Evolutionary conservation across 495 filamentous ascomycete genomes (phyloP).

Genomic region (Penicillium canariense): DNA sequence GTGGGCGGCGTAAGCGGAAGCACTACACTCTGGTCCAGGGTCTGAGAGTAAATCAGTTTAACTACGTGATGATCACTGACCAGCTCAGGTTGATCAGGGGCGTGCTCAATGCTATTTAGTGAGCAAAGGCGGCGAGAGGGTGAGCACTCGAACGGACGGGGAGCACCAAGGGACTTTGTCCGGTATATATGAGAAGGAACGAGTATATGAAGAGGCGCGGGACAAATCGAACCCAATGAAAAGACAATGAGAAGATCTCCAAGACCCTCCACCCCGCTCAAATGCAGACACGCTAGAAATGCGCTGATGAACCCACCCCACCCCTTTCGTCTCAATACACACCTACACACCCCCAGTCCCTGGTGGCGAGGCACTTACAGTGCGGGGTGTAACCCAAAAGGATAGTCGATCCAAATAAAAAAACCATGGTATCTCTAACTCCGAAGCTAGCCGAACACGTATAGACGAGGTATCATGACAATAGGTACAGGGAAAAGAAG

Average conservation of each 20-base stretch:
- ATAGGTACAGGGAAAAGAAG: background rate
- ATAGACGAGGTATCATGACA: slow-evolving; percentile 6
- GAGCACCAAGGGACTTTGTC: background rate
- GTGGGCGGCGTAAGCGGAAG: too few relatives aligned
- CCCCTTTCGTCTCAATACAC: background rate
- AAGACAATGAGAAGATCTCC: background rate
- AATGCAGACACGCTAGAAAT: slow-evolving; percentile 13
- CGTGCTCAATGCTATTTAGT: background rate
- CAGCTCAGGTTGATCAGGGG: background rate
- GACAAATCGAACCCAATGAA: background rate
- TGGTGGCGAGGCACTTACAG: background rate
- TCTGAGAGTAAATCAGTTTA: background rate
- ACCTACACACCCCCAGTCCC: background rate
- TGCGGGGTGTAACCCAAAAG: background rate
- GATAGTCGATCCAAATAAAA: background rate
- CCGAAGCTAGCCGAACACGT: background rate
- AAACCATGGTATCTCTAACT: background rate
- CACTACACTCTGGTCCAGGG: too few relatives aligned
- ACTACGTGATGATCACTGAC: background rate
- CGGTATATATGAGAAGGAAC: background rate
- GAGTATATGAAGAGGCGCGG: background rate
- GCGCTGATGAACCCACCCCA: background rate
- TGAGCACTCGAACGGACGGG: background rate
- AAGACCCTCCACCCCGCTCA: slow-evolving; percentile 4
- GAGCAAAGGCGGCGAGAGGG: background rate